A percentile compares a stretch with the other conserved stretches of the same genome.
These are phyloP conservation scores for Neurospora sp. DNA, from an alignment of 495 filamentous ascomycete species.

Conservation along the genomic window DNA sequence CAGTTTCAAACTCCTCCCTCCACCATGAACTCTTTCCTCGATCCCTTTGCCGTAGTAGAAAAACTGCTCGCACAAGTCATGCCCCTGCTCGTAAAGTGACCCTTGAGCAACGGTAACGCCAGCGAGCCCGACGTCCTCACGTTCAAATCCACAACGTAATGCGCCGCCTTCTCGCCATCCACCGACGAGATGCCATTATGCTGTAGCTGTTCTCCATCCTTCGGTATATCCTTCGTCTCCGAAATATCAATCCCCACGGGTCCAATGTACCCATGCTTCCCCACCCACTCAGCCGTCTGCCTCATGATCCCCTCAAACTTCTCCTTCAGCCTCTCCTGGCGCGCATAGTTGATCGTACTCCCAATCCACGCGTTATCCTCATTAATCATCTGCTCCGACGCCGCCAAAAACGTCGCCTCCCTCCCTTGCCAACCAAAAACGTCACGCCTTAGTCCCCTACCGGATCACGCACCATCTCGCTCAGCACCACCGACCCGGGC, in stretches of 20 bases:
- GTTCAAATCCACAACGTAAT: conserved; percentile 30
- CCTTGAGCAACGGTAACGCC: conserved; percentile 15
- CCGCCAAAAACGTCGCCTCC: conserved; percentile 16
- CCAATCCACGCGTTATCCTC: conserved; percentile 20
- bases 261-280: conserved; percentile 18
- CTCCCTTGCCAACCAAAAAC: conserved; percentile 15
- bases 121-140: conserved; percentile 24
- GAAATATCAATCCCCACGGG: conserved; percentile 25
- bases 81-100: conserved; percentile 13
- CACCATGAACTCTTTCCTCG: conserved; percentile 15
- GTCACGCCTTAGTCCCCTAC: conserved; percentile 22
- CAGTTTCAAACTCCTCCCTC: conserved; percentile 10
- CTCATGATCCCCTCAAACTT: conserved; percentile 13
- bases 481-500: conserved; percentile 17
- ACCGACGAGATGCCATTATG: not conserved
- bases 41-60: conserved; percentile 4
- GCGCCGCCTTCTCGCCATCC: conserved; percentile 2
- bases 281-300: conserved; percentile 15
- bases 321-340: conserved; percentile 13
- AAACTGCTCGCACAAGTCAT: conserved; percentile 19
- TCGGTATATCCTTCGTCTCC: conserved; percentile 4
- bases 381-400: conserved; percentile 22
- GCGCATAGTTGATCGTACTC: conserved; percentile 17
- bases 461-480: conserved; percentile 14
- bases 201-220: not conserved